Base-by-base conservation (phyloP, 306 rosid genomes). In the Abrus precatorius region DNA sequence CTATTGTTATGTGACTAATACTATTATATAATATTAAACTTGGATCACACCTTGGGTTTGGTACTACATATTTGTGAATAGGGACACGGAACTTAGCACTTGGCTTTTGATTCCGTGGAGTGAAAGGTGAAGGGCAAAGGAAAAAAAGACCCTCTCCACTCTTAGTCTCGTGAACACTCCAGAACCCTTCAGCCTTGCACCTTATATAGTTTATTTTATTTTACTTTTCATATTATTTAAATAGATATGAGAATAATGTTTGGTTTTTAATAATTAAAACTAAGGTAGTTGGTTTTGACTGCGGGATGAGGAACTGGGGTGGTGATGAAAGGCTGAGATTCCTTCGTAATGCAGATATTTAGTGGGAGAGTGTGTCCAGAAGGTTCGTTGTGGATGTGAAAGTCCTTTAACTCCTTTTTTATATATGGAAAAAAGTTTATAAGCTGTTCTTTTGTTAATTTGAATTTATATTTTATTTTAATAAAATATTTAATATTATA, bases 251-350 rank as follows among this genome's bases (percentile, higher is more conserved):
- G 9, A 36, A 50, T 30, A 13, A 12, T 20, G 29, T 66, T 40
- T 67, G 20, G 13, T 7, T 69, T 69, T 60, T 48, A 53, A 80
- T 67, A 43, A 47, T 13, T 36, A 54, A 68, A 56, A 75, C 10
- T 7, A 69, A 3, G 36, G 69, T 69, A 41, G 68, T 76, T 28
- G 79, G 13, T 69, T 62, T 49, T 14, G 61, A 63, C 14, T 30
- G 56, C 65, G 72, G 13, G 66, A 75, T 69, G 66, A 56, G 38
- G 72, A 71, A 61, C 20, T 40, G 47, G 10, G 12, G 38, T 32
- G 72, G 74, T 14, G 87, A 87, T 86, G 84, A 8, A 80, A 85
- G 98, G 99, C 68, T 76, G 90, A 82, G 96, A 95, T 90, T 86
- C 82, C 9, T 27, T 45, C 69, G 14, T 73, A 77, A 5, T 32